Evolutionary conservation across 805 yeast species (phyloP).

Genomic region (Candida xyloterini): DNA sequence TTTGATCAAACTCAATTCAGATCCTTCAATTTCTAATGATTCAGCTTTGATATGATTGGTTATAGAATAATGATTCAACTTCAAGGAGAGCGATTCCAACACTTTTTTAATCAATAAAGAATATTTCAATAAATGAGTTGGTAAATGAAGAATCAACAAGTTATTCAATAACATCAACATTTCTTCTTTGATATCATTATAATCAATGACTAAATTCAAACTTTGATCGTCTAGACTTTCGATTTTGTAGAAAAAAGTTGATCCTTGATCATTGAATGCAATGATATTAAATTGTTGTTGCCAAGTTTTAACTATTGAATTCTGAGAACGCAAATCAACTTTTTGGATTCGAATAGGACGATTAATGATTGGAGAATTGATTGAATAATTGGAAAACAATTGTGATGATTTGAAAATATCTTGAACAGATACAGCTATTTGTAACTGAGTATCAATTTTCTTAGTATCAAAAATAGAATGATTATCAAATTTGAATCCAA

Average conservation of each 20-base stretch:
- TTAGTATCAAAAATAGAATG: constrained; percentile 20
- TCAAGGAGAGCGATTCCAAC: constrained; percentile 22
- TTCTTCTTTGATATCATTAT: constrained; percentile 47
- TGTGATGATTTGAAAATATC: constrained; percentile 62
- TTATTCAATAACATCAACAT: constrained; percentile 31
- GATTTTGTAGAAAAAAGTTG: constrained; percentile 58
- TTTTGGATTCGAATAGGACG: constrained; percentile 53
- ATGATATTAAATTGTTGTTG: constrained; percentile 38
- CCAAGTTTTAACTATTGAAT: constrained; percentile 27
- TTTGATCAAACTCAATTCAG: constrained; percentile 13
- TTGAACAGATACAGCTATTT: constrained; percentile 73
- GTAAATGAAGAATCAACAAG: constrained; percentile 16
- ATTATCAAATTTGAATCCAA: constrained; percentile 22
- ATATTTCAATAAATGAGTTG: constrained; percentile 21
- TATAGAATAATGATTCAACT: constrained; percentile 30
- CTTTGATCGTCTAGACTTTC: constrained; percentile 33
- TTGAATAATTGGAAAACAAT: constrained; percentile 64
- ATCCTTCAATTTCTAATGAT: constrained; percentile 8
- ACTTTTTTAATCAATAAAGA: constrained; percentile 20
- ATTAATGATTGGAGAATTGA: constrained; percentile 52
- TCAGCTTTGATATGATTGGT: constrained; percentile 18
- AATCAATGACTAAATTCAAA: constrained; percentile 42
- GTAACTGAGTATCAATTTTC: constrained; percentile 50
- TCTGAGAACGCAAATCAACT: constrained; percentile 32
- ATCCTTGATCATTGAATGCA: constrained; percentile 70